phyloP scores from a whole-genome alignment of 2,329 filamentous ascomycete genomes.

The Trichophaea hybrida region DNA sequence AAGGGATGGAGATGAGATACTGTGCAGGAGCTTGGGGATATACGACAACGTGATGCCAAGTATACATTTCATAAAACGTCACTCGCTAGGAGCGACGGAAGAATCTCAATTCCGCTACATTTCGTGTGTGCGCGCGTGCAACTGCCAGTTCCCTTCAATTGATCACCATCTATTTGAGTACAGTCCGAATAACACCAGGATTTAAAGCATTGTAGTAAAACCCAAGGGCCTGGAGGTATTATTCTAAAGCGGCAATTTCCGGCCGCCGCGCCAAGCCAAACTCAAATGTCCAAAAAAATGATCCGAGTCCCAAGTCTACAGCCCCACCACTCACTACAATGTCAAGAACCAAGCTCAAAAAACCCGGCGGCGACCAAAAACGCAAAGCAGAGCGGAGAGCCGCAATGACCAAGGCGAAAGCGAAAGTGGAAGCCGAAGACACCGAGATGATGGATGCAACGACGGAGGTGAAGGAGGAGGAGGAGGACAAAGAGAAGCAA shows the following conservation, averaged over 20 bases:
- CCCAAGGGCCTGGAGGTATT: not conserved
- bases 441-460: not conserved
- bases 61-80: not conserved
- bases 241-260: not conserved
- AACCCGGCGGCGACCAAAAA: not conserved
- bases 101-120: no score
- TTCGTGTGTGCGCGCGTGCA: no score
- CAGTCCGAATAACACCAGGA: not conserved
- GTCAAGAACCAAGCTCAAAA: not conserved
- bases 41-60: not conserved
- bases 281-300: not conserved
- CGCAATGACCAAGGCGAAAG: not conserved
- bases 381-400: not conserved
- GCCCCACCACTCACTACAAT: not conserved
- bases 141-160: no score
- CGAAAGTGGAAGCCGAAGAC: not conserved
- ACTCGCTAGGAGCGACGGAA: not conserved
- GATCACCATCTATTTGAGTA: no score
- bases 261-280: not conserved
- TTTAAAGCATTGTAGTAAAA: no score
- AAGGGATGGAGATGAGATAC: not conserved
- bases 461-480: not conserved
- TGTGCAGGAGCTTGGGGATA: not conserved
- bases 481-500: constrained; percentile 1
- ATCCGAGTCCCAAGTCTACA: not conserved